phyloP scores from a whole-genome alignment of 2,329 filamentous ascomycete species.

The Orbilia oligospora region DNA sequence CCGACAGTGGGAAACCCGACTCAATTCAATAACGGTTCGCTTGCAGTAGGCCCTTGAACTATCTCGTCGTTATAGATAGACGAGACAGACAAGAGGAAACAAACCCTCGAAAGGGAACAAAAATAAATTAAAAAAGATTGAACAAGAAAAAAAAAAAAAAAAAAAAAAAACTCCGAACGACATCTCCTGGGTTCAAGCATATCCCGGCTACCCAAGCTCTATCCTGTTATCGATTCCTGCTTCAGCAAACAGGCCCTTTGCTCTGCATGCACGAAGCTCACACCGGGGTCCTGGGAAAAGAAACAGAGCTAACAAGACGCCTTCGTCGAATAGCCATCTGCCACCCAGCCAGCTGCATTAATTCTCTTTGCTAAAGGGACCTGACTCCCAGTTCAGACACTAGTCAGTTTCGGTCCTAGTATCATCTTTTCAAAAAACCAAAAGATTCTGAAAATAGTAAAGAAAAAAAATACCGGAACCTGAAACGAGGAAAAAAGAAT shows the following conservation, averaged over 20 bases:
- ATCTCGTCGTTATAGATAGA: conserved; percentile 54
- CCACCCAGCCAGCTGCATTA: conserved; percentile 60
- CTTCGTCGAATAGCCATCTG: conserved; percentile 49
- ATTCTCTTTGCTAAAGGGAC: conserved; percentile 50
- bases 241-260: conserved; percentile 14
- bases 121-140: conserved; percentile 19
- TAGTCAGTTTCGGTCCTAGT: conserved; percentile 41
- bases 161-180: conserved; percentile 26
- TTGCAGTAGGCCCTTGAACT: conserved; percentile 22
- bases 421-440: conserved; percentile 20
- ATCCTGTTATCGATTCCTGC: conserved; percentile 43
- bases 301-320: conserved; percentile 34
- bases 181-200: conserved; percentile 8
- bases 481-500: conserved; percentile 43
- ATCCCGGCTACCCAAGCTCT: conserved; percentile 25
- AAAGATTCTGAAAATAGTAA: conserved; percentile 53
- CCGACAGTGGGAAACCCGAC: conserved; percentile 27
- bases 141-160: too few relatives aligned
- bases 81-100: conserved; percentile 56
- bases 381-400: conserved; percentile 2
- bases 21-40: conserved; percentile 36
- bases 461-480: conserved; percentile 42
- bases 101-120: conserved; percentile 19
- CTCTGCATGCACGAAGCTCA: conserved; percentile 38
- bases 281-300: conserved; percentile 35